phyloP scores from a whole-genome alignment of 208 protist genomes.

The Balamuthia mandrillaris region DNA sequence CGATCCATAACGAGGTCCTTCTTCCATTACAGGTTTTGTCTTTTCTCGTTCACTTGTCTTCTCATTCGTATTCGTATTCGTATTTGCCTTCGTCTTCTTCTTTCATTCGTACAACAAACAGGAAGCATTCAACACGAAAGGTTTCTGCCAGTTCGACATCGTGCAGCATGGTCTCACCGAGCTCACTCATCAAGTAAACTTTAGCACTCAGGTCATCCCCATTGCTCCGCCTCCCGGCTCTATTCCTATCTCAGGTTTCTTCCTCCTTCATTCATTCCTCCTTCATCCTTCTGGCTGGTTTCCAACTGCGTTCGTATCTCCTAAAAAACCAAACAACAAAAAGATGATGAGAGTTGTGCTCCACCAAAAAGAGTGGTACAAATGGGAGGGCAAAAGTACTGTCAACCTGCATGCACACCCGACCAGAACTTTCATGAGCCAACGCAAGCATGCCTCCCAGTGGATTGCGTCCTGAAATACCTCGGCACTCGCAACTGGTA shows the following conservation, averaged over 20 bases:
- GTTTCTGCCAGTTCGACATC: background rate
- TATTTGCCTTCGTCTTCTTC: too few relatives aligned
- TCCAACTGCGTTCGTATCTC: too few relatives aligned
- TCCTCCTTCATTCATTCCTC: background rate
- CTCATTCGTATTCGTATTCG: too few relatives aligned
- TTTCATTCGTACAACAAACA: too few relatives aligned
- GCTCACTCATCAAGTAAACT: background rate
- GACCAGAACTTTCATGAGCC: background rate
- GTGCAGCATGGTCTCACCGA: background rate
- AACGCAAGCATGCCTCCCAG: background rate
- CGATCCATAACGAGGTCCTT: too few relatives aligned
- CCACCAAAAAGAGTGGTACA: background rate
- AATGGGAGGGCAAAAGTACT: background rate
- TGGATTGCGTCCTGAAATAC: constrained; percentile 15
- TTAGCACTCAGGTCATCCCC: background rate
- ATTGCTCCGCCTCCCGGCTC: background rate
- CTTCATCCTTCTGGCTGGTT: background rate
- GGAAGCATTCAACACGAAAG: too few relatives aligned
- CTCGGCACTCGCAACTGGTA: constrained; percentile 31
- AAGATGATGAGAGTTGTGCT: too few relatives aligned
- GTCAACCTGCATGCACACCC: background rate
- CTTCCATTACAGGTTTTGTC: too few relatives aligned
- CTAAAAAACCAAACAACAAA: too few relatives aligned
- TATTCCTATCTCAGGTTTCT: background rate
- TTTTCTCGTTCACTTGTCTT: too few relatives aligned